Percentiles rank a stretch among this genome's conserved stretches.
Evolutionary conservation across 2,329 filamentous ascomycete species (phyloP).

Genomic region (Calonectria pseudoturangicola): DNA sequence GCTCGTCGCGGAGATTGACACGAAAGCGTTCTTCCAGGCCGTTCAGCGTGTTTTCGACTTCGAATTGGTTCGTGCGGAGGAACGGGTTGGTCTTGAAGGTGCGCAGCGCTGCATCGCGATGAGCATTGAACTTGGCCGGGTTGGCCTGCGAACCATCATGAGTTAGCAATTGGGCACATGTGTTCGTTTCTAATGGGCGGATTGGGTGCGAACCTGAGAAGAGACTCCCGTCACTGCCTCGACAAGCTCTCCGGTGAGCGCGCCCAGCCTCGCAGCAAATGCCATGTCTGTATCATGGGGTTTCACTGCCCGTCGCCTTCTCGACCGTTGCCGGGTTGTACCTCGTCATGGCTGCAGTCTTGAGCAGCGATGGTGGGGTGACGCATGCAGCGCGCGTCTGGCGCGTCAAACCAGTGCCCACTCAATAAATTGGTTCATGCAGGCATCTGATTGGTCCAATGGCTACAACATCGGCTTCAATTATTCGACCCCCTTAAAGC

Average conservation of each 20-base stretch:
- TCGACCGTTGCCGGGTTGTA: neutral
- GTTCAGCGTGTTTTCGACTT: conserved; percentile 77
- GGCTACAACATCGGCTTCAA: conserved; percentile 50
- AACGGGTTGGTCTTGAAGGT: conserved; percentile 73
- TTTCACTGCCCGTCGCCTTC: conserved; percentile 21
- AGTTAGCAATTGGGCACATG: conserved; percentile 34
- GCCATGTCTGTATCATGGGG: conserved; percentile 73
- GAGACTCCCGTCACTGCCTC: conserved; percentile 75
- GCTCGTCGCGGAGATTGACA: conserved; percentile 84
- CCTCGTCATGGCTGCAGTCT: conserved; percentile 33
- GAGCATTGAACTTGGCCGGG: conserved; percentile 62
- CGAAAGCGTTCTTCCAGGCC: conserved; percentile 91
- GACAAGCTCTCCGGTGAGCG: conserved; percentile 83
- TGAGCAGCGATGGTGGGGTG: conserved; percentile 42
- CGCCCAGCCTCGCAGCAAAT: conserved; percentile 78
- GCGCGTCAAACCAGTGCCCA: conserved; percentile 49
- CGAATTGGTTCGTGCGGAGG: conserved; percentile 84
- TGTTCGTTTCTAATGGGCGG: conserved; percentile 26
- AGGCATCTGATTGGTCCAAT: conserved; percentile 47
- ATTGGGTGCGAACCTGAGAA: conserved; percentile 65
- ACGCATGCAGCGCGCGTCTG: conserved; percentile 48
- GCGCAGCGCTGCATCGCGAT: conserved; percentile 70
- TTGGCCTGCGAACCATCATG: conserved; percentile 50
- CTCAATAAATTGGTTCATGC: conserved; percentile 30
- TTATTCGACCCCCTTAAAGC: conserved; percentile 47